Conservation (phyloP, 805 yeast species). For the Metschnikowia vanudenii region DNA sequence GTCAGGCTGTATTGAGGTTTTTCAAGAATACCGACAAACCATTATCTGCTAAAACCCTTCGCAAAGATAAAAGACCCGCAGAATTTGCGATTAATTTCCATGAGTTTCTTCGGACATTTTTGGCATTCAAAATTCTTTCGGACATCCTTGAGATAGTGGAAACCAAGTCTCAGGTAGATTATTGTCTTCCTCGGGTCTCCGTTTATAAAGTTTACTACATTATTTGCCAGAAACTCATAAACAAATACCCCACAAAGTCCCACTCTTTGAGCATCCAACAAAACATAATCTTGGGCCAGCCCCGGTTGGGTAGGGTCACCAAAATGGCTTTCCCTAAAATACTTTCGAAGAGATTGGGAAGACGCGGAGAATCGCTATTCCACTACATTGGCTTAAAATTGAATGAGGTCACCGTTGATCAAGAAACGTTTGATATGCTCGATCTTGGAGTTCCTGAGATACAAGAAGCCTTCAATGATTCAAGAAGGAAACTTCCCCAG, state of each 20-base stretch:
- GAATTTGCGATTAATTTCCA: neutral
- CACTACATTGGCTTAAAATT: conserved; percentile 42
- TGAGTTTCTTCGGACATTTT: neutral
- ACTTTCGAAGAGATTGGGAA: conserved; percentile 38
- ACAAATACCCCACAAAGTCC: neutral
- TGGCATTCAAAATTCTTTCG: neutral
- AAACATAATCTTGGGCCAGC: conserved; percentile 33
- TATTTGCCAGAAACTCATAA: neutral
- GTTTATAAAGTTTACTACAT: neutral
- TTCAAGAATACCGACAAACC: too few species aligned
- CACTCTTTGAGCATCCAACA: neutral
- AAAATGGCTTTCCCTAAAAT: conserved; percentile 40
- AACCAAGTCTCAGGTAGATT: neutral
- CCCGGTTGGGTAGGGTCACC: conserved; percentile 41
- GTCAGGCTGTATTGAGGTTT: too few species aligned
- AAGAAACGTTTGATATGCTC: conserved; percentile 26
- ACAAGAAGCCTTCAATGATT: neutral
- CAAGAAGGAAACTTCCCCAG: too few species aligned
- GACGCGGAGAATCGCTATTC: conserved; percentile 43
- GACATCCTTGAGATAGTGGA: neutral
- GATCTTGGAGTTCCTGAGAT: neutral
- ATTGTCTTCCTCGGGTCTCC: neutral
- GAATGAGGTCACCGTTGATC: conserved; percentile 35
- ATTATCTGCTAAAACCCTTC: too few species aligned
- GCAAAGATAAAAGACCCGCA: neutral